Evolutionary conservation across 176 grass and related monocot species (phyloP), one percentile per base, ranked within the genome.

Genomic region (Aegilops tauschii): DNA sequence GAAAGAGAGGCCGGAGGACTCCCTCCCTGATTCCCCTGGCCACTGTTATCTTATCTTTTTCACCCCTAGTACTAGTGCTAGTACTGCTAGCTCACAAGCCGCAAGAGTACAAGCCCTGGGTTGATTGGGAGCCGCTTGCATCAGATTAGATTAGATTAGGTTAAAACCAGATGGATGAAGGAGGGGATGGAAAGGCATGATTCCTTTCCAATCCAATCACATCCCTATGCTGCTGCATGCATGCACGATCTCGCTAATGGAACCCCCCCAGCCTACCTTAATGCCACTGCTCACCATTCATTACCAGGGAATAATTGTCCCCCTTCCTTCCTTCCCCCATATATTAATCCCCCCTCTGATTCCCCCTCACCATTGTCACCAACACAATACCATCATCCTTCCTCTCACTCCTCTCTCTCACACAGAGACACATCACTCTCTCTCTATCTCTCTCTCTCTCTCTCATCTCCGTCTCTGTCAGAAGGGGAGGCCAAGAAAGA

Each of bases 241-340:
- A 32, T 76, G 65, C 7, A 9, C 20, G n/a, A 47, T 29, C 6
- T 54, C 52, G 12, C 39, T 90, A 90, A 87, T 91, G 72, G 82
- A 82, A 90, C 28, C 35, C 28, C 27, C 12, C 21, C 49, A 42
- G 67, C 34, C 47, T 5, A 88, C 68, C 76, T 82, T 82, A 82
- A 73, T 84, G 30, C 17, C 20, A 69, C 50, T 66, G 73, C 59
- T 77, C 54, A 17, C 13, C 75, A 86, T 90, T 84, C 80, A 88
- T 90, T 86, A 90, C 6, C 5, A 86, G 37, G 83, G 90, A 88
- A 86, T 95, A 90, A 95, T 95, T 95, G 93, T 95, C 77, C 0
- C 73, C 73, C 39, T 44, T 44, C 86, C 8, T 52, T 64, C 73
- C 29, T 17, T 39, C 5, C 23, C 62, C 70, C 83, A 28, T 90